Evolutionary conservation across 495 filamentous ascomycete genomes (phyloP).

Genomic region (Penicillium manginii): DNA sequence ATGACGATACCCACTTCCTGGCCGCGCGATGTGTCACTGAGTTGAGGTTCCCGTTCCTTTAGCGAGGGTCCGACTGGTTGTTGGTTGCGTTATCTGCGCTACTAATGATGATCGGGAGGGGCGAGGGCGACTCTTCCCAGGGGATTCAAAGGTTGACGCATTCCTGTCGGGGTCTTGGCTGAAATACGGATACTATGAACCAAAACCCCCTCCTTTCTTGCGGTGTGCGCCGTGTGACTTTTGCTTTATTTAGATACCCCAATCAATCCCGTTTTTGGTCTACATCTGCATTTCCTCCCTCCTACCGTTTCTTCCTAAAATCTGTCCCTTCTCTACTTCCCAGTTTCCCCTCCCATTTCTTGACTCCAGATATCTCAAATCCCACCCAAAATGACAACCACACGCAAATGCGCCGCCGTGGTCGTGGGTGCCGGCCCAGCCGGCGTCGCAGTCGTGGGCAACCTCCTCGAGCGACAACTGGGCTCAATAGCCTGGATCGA

Average conservation of each 20-base stretch:
- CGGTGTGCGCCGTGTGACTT: conserved; percentile 15
- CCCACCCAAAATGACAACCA: conserved; percentile 32
- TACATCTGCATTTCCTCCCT: background rate
- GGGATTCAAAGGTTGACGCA: conserved; percentile 8
- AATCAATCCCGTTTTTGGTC: conserved; percentile 25
- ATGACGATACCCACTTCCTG: background rate
- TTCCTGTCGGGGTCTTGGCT: conserved; percentile 22
- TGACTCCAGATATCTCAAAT: conserved; percentile 10
- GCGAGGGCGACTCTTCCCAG: no score
- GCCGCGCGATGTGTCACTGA: background rate
- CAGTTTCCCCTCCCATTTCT: background rate
- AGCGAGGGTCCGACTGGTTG: conserved; percentile 28
- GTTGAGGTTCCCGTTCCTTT: conserved; percentile 4
- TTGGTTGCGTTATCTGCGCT: conserved; percentile 36
- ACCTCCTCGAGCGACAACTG: conserved; percentile 56
- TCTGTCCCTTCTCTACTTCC: background rate
- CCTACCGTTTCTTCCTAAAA: background rate
- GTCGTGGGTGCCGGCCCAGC: conserved; percentile 62
- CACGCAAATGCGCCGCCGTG: conserved; percentile 50
- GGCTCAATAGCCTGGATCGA: conserved; percentile 58
- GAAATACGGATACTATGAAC: conserved; percentile 5
- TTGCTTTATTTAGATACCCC: conserved; percentile 25
- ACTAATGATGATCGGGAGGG: conserved; percentile 20
- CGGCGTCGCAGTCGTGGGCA: conserved; percentile 60
- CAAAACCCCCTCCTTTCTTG: conserved; percentile 4